Evolutionary conservation across 163 green algal genomes (phyloP), one percentile per base, ranked within the genome.

Genomic region (Botryococcus braunii): DNA sequence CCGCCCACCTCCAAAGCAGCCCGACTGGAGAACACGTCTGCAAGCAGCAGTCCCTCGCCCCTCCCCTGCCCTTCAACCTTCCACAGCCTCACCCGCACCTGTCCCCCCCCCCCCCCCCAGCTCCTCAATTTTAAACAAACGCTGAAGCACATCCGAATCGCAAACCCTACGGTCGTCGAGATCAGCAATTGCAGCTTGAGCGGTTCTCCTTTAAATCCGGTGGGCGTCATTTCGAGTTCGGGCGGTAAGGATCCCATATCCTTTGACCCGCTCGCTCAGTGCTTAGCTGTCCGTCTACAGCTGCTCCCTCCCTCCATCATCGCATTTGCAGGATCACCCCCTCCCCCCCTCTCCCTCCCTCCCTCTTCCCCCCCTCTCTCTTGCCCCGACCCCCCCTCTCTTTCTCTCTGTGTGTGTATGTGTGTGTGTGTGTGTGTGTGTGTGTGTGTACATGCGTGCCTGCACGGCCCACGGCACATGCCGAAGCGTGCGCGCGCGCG

Each of bases 81-180:
- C 88, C 88, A 95, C 47, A 96, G 39, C 1, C 74, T 71, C 67
- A 97, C 59, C 3, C 69, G 65, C 27, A 88, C 68, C 64, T 78
- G 73, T 64, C 66, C 2, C 36, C 3, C 36, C 36, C 35, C 47
- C 11, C 50, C 17, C 17, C 13, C 7, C 11, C 13, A 35, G n/a
- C 21, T 61, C 8, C 7, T 25, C 17, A 61, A 27, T 11, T 61
- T 61, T 35, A 27, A 25, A 27, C 9, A 61, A 7, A 61, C n/a
- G 9, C 8, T 35, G 50, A 21, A 11, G 50, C 17, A 13, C 50
- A 61, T 13, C 9, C 32, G 23, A 35, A 25, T 38, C 17, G 11
- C 34, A 61, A 61, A 11, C 7, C 50, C 34, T 27, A 27, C 50
- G 13, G 9, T 61, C 13, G 9, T 61, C 8, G 50, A 52, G 13